Evolutionary conservation across 345 rosid genomes (phyloP).

Genomic region (Syzygium oleosum): DNA sequence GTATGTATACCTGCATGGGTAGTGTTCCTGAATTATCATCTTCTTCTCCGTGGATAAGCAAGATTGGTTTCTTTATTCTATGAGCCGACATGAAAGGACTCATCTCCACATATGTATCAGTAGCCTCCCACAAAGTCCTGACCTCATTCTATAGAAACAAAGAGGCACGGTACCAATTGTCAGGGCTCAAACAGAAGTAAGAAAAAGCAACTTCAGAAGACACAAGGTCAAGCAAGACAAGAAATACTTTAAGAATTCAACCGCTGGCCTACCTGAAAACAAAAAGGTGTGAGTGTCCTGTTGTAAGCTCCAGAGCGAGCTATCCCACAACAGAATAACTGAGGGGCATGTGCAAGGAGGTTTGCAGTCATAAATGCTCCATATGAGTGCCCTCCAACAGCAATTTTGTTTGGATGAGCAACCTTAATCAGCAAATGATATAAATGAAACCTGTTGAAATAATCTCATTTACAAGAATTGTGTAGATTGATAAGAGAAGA

Average conservation of each 20-base stretch:
- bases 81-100: slow-evolving; percentile 95
- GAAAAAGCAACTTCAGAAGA: neutral
- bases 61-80: slow-evolving; percentile 91
- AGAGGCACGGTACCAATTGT: neutral
- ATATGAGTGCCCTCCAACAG: slow-evolving; percentile 96
- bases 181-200: neutral
- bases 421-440: slow-evolving; percentile 32
- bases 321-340: slow-evolving; percentile 87
- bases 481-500: neutral
- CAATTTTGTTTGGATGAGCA: slow-evolving; percentile 82
- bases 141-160: slow-evolving; percentile 67
- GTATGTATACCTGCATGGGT: slow-evolving; percentile 83
- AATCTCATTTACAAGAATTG: neutral
- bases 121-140: slow-evolving; percentile 97
- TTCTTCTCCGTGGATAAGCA: slow-evolving; percentile 97
- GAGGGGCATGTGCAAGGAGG: slow-evolving; percentile 95
- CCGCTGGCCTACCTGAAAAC: slow-evolving; percentile 67
- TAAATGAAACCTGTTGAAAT: slow-evolving; percentile 8
- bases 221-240: neutral
- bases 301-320: slow-evolving; percentile 99
- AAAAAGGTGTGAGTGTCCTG: slow-evolving; percentile 96
- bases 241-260: neutral
- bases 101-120: slow-evolving; percentile 75
- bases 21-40: slow-evolving; percentile 90
- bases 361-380: slow-evolving; percentile 99